A percentile compares a stretch with the other conserved stretches of the same genome.
Evolutionary conservation across 2,329 filamentous ascomycete species (phyloP).

Genomic region (Fragosphaeria purpurea): DNA sequence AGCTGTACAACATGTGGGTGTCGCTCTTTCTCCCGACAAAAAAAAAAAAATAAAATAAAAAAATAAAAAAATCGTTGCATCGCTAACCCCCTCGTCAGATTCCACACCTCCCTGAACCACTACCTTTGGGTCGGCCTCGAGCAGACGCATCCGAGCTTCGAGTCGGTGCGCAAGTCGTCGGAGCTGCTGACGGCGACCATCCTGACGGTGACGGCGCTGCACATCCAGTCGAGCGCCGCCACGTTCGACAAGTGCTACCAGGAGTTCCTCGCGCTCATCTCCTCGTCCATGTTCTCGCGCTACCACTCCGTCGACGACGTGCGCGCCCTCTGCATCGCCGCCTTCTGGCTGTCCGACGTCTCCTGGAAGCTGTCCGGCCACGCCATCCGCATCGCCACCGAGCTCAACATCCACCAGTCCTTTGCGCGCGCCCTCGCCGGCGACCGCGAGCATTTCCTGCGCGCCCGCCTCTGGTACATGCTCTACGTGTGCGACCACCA

Average conservation of each 20-base stretch:
- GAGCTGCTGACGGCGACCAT: conserved; percentile 47
- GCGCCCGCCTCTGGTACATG: conserved; percentile 48
- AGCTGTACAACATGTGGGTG: conserved; percentile 30
- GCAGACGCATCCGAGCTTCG: conserved; percentile 36
- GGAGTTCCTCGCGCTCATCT: conserved; percentile 47
- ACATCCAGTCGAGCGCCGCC: conserved; percentile 42
- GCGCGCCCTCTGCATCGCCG: conserved; percentile 49
- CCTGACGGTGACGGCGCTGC: conserved; percentile 48
- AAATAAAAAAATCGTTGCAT: background rate
- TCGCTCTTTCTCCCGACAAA: conserved; percentile 1
- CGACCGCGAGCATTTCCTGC: conserved; percentile 38
- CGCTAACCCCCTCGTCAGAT: conserved; percentile 13
- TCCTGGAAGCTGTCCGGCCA: conserved; percentile 52
- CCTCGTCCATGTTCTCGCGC: conserved; percentile 46
- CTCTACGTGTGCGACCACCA: conserved; percentile 24
- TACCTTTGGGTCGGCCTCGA: conserved; percentile 43
- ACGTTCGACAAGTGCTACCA: conserved; percentile 45
- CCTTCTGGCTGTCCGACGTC: conserved; percentile 53
- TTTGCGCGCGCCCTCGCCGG: conserved; percentile 38
- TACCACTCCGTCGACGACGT: conserved; percentile 49
- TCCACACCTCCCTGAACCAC: conserved; percentile 38
- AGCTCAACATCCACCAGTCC: conserved; percentile 44
- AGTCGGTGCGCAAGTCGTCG: conserved; percentile 43
- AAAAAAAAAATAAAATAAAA: conserved; percentile 3
- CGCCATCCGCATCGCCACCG: conserved; percentile 47